phyloP scores from a whole-genome alignment of 2,329 filamentous ascomycete genomes.

The Cercospora janseana region DNA sequence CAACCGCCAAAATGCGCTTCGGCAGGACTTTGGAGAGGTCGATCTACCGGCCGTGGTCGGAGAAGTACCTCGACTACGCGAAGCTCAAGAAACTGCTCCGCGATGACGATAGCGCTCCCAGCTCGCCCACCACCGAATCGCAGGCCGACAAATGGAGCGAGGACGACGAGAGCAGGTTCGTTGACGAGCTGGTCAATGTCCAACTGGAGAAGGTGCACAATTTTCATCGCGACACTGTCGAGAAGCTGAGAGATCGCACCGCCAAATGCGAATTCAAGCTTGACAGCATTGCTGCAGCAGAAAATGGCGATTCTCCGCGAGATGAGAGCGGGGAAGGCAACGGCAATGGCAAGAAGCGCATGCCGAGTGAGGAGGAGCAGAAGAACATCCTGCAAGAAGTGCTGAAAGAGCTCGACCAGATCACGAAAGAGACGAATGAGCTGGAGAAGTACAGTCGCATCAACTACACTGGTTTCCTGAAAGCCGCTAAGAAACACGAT shows the following conservation, averaged over 20 bases:
- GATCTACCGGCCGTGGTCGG: conserved; percentile 83
- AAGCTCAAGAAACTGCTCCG: conserved; percentile 88
- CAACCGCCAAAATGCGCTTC: conserved; percentile 82
- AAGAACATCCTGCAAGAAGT: conserved; percentile 64
- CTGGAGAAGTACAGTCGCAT: conserved; percentile 92
- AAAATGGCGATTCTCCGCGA: conserved; percentile 37
- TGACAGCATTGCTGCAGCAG: conserved; percentile 52
- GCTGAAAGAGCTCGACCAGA: conserved; percentile 75
- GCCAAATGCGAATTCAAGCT: conserved; percentile 66
- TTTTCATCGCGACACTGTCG: conserved; percentile 81
- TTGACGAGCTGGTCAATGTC: conserved; percentile 89
- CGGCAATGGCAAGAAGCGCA: conserved; percentile 37
- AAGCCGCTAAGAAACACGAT: conserved; percentile 99
- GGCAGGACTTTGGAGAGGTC: conserved; percentile 80
- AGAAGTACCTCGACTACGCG: conserved; percentile 90
- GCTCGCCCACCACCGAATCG: conserved; percentile 46
- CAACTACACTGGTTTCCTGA: conserved; percentile 97
- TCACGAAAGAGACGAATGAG: conserved; percentile 88
- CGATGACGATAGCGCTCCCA: conserved; percentile 57
- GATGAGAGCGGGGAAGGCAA: conserved; percentile 19
- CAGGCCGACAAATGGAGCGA: conserved; percentile 75
- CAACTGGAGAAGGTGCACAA: conserved; percentile 92
- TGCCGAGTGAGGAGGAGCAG: conserved; percentile 44
- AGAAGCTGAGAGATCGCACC: conserved; percentile 77
- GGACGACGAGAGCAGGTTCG: conserved; percentile 88